Conservation (phyloP, 441 rosid species). For the Adansonia madagascariensis region DNA sequence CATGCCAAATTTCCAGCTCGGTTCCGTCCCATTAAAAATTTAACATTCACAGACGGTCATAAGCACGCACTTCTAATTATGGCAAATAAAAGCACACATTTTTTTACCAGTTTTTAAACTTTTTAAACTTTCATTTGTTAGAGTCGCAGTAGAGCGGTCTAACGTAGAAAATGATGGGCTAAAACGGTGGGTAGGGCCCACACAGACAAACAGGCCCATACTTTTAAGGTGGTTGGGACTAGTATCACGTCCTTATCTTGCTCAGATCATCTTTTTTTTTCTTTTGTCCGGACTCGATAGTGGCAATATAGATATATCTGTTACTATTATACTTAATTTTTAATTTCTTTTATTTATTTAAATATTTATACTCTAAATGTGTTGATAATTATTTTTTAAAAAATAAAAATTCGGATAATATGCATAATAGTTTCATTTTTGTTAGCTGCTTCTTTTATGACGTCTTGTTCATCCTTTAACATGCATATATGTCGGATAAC, state of each 20-base stretch:
- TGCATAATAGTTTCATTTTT: too few relatives aligned
- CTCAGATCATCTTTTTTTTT: conserved; percentile 6
- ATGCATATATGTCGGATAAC: too few relatives aligned
- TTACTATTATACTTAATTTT: too few relatives aligned
- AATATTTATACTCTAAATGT: too few relatives aligned
- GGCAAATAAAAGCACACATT: neutral
- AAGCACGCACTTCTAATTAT: neutral
- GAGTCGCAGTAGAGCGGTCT: conserved; percentile 21
- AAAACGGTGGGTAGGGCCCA: conserved; percentile 31
- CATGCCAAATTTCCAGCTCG: conserved; percentile 17
- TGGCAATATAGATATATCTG: too few relatives aligned
- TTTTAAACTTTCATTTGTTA: neutral
- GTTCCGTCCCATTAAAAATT: neutral
- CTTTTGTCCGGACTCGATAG: neutral
- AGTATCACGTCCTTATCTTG: neutral
- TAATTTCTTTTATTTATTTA: too few relatives aligned
- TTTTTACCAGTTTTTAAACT: neutral
- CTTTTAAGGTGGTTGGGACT: conserved; percentile 11
- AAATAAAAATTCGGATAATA: too few relatives aligned
- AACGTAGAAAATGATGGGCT: conserved; percentile 20
- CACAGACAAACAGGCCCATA: conserved; percentile 11
- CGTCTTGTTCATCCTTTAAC: too few relatives aligned
- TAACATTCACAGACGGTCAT: neutral
- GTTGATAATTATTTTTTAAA: too few relatives aligned
- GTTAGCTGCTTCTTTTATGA: too few relatives aligned